These are phyloP conservation scores for Fomes fomentarius DNA, from an alignment of 1,284 basidiomycete genomes.

Conservation along the genomic window DNA sequence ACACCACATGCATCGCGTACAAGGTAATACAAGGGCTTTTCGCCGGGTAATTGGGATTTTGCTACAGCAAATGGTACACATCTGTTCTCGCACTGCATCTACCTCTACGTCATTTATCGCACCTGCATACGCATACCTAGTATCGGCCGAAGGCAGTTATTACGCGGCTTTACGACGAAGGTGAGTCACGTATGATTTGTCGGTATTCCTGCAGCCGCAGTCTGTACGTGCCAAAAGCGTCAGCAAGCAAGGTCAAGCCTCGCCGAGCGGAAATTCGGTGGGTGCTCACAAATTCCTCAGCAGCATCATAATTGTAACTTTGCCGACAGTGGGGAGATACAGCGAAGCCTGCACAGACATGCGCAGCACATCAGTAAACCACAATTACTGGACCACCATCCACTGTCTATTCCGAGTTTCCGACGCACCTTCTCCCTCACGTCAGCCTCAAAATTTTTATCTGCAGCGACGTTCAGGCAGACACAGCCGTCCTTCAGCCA, in stretches of 20 bases:
- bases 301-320: slow-evolving; percentile 97
- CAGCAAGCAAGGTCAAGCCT: no score
- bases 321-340: slow-evolving; percentile 93
- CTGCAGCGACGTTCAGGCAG: slow-evolving; percentile 91
- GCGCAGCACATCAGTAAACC: slow-evolving; percentile 5
- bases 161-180: slow-evolving; percentile 4
- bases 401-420: neutral
- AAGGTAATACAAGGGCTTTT: slow-evolving; percentile 16
- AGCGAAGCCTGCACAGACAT: slow-evolving; percentile 71
- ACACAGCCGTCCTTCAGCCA: slow-evolving; percentile 93
- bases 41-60: slow-evolving; percentile 8
- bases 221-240: slow-evolving; percentile 44
- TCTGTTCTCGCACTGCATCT: neutral
- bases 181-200: slow-evolving; percentile 34
- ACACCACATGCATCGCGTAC: slow-evolving; percentile 10
- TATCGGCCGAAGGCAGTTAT: neutral
- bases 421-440: slow-evolving; percentile 82
- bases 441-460: slow-evolving; percentile 96
- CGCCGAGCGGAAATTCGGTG: neutral
- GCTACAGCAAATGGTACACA: slow-evolving; percentile 6
- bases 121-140: no score
- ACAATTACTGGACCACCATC: neutral
- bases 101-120: neutral
- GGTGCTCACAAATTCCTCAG: slow-evolving; percentile 87
- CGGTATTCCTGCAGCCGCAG: slow-evolving; percentile 76